These are phyloP conservation scores for Sugiyamaella floridensis DNA, from an alignment of 805 yeast genomes.

Conservation along the genomic window DNA sequence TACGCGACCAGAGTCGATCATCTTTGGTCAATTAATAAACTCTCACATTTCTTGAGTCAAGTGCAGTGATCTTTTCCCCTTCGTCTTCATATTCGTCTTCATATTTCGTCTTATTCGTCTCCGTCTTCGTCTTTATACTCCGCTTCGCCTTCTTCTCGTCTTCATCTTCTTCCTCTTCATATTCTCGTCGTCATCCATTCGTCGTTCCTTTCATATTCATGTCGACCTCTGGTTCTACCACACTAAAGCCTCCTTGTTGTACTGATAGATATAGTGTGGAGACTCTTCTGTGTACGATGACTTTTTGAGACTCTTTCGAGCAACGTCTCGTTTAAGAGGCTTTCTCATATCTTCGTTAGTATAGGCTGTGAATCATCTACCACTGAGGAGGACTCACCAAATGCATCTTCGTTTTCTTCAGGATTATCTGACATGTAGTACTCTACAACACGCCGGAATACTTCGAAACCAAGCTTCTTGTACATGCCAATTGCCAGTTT, in stretches of 20 bases:
- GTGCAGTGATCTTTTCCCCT: too few species aligned
- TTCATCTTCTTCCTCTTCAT: too few species aligned
- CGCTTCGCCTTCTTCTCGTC: too few species aligned
- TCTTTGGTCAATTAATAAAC: too few species aligned
- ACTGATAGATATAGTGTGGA: conserved; percentile 21
- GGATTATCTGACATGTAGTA: conserved; percentile 55
- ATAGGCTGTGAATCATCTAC: not conserved
- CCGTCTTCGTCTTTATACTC: too few species aligned
- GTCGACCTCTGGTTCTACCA: too few species aligned
- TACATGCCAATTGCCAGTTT: conserved; percentile 71
- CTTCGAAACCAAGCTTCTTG: conserved; percentile 78
- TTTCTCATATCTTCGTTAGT: conserved; percentile 33
- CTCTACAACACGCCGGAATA: conserved; percentile 80
- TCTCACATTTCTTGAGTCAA: too few species aligned
- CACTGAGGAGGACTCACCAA: conserved; percentile 40
- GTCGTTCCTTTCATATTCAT: too few species aligned
- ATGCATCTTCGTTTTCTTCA: conserved; percentile 72
- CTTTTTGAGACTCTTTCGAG: conserved; percentile 22
- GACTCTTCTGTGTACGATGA: conserved; percentile 25
- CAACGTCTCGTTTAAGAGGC: conserved; percentile 33
- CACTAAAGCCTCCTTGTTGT: conserved; percentile 12
- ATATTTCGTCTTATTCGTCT: too few species aligned
- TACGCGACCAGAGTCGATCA: too few species aligned
- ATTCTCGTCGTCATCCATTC: too few species aligned
- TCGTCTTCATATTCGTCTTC: too few species aligned